Evolutionary conservation across 2,329 filamentous ascomycete species (phyloP), one percentile per base, ranked within the genome.

Genomic region (Cyclaneusma minus): DNA sequence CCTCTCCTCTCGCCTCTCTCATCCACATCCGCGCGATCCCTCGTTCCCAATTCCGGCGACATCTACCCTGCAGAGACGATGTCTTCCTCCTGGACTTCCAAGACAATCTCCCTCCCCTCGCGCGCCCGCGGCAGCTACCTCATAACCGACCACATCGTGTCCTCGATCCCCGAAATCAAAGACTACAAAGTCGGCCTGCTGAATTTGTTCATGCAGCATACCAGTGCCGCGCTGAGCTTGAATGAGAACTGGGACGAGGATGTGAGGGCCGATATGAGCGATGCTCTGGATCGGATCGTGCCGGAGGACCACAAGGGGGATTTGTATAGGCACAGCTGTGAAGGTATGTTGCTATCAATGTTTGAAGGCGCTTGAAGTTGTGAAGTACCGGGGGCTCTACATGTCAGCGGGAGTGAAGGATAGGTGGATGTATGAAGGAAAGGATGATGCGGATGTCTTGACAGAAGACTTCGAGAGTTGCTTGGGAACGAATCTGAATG

Each of bases 161-260:
- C 62, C 25, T 60, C 72, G 32, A 56, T 95, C 1, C 85, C 87
- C 4, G 84, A 94, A 54, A 67, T 95, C 37, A 62, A 63, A 32
- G 51, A 68, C 38, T 93, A 92, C 66, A 87, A 87, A 50, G 69
- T 89, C 40, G 84, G 84, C 22, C 55, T 92, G 33, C 58, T 95
- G 35, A 74, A 93, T 50, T 64, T 98, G 24, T 98, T 95, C 51
- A 65, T 95, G 29, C 87, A 98, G 56, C 89, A 98, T 56, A 98
- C 89, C 4, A 83, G 73, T 44, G 93, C 84, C 54, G 89, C 80
- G 8, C 63, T 98, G 28, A 81, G 71, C 33, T 58, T 98, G 42
- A 98, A 98, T 48, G 89, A 98, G 64, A 95, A 95, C 56, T 76
- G 68, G 52, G 82, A 85, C 47, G 51, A 52, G 23, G 82, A 91